Conservation (phyloP, 768 basidiomycete species). For the Chlorophyllum brunneum region DNA sequence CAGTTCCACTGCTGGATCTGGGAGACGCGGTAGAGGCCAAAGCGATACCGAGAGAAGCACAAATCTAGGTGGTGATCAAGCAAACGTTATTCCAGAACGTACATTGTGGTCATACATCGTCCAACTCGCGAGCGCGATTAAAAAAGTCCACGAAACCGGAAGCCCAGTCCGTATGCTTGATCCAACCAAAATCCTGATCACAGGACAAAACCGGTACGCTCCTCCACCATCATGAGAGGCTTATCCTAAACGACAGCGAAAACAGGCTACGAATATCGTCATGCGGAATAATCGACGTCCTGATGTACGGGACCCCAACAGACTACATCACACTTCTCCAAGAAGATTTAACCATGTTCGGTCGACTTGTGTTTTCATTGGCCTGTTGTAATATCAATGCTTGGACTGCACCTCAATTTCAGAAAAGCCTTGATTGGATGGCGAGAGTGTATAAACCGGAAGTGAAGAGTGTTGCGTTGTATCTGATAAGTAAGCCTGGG, state of each 20-base stretch:
- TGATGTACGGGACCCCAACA: slow-evolving; percentile 63
- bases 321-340: slow-evolving; percentile 62
- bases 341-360: slow-evolving; percentile 87
- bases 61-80: slow-evolving; percentile 19
- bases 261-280: slow-evolving; percentile 78
- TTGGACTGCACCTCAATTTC: slow-evolving; percentile 57
- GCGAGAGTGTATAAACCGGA: slow-evolving; percentile 74
- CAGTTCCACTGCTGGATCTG: slow-evolving; percentile 3
- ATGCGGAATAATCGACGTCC: slow-evolving; percentile 83
- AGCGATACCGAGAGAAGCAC: slow-evolving; percentile 17
- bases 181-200: slow-evolving; percentile 80
- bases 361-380: slow-evolving; percentile 75
- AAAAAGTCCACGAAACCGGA: slow-evolving; percentile 77
- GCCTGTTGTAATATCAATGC: slow-evolving; percentile 66
- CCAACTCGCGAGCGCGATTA: slow-evolving; percentile 86
- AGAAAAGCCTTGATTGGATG: slow-evolving; percentile 74
- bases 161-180: slow-evolving; percentile 82
- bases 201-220: slow-evolving; percentile 79
- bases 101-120: slow-evolving; percentile 91
- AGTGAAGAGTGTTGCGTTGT: slow-evolving; percentile 75
- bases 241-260: background rate
- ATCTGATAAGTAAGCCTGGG: slow-evolving; percentile 68
- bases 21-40: background rate
- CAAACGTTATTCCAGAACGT: slow-evolving; percentile 61
- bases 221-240: background rate